Evolutionary conservation across 78 protist genomes (phyloP), one percentile per base, ranked within the genome.

Genomic region (Tieghemostelium lacteum): DNA sequence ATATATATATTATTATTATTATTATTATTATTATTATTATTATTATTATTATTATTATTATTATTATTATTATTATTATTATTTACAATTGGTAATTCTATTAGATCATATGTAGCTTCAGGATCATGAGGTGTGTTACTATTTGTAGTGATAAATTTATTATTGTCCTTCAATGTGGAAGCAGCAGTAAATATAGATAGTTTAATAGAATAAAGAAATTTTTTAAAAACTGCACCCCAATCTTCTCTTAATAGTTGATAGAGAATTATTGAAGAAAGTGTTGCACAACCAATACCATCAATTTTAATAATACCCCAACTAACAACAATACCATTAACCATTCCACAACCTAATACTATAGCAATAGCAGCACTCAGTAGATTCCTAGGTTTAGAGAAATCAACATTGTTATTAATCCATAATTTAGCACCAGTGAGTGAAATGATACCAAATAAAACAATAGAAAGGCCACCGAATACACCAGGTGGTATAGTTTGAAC

Each of bases 401-500:
- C 83, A 37, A 73, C 67, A 31, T 73, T 60, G 17, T 42, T 34
- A 37, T 57, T 26, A 26, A 73, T 57, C 66, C 66, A 73, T 16
- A 73, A 29, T 37, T 73, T 73, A 5, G 69, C 66, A 26, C 83
- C 83, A 39, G 83, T 73, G 12, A 73, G 0, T 37, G 58, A 65
- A 3, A 61, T 37, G 24, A 73, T 73, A 73, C 83, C 83, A 73
- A 73, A 73, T 57, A 73, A 39, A 37, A 73, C 37, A 39, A 73
- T 57, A 20, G 65, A 52, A 57, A 73, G 31, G 12, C 83, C 83
- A 73, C 83, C 83, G 40, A 73, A 73, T 31, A 73, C 63, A 57
- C 83, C 83, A 1, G 36, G 12, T n/a, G 83, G 83, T n/a, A 73
- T 73, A 52, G 83, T 73, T 73, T 73, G 83, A 73, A 73, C 28